Evolutionary conservation across 179 eudicot genomes (phyloP).

Genomic region (Silene vulgaris): DNA sequence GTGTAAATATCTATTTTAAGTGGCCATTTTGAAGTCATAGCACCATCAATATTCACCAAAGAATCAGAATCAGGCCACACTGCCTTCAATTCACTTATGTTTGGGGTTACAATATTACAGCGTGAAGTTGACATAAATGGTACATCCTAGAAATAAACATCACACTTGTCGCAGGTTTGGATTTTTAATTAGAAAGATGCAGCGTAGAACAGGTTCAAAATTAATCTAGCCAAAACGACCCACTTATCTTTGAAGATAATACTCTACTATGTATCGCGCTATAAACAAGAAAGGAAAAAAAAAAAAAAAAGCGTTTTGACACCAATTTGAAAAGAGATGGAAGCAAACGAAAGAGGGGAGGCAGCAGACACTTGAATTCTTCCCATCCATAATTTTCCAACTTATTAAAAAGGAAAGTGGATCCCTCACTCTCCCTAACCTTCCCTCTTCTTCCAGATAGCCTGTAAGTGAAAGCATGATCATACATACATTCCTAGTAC

Average conservation of each 20-base stretch:
- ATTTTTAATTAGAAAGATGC: neutral
- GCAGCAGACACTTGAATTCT: neutral
- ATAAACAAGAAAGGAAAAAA: neutral
- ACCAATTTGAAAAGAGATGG: neutral
- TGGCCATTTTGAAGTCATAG: neutral
- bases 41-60: neutral
- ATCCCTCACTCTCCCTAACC: neutral
- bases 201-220: neutral
- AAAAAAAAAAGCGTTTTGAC: neutral
- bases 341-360: neutral
- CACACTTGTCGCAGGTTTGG: neutral
- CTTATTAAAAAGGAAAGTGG: neutral
- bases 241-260: no score
- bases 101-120: neutral
- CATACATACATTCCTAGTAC: neutral
- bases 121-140: neutral
- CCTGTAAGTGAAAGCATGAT: neutral
- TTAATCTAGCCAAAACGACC: neutral
- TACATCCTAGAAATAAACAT: neutral
- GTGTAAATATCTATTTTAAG: neutral
- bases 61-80: conserved; percentile 1
- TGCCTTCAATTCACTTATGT: neutral
- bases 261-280: neutral
- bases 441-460: conserved; percentile 4
- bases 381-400: neutral